Base-by-base conservation (phyloP, 768 basidiomycete genomes). In the Amanita exitialis region DNA sequence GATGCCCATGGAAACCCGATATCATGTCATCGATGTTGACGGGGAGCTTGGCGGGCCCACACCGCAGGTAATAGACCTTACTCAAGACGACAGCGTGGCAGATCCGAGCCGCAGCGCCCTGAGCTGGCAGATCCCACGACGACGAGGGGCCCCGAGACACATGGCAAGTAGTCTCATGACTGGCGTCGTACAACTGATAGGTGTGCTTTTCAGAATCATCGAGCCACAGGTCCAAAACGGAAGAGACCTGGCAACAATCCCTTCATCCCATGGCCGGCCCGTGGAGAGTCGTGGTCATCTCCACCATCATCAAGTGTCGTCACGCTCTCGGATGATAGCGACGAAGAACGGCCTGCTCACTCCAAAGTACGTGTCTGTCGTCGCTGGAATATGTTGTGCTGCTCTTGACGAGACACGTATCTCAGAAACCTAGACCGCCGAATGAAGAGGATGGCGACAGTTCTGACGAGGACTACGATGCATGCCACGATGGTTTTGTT, bases 11-110 rank as follows among this genome's bases (percentile, higher is more conserved):
- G 38, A 27, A 36, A 18, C 18, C n/a, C 18, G 35, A 10, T 27
- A 16, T 25, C 41, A 43, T 21, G 25, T 51, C 25, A 51, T 51
- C 15, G 49, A 51, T 27, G 49, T 51, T 3, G 49, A 51, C n/a
- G 20, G 18, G 37, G 13, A 15, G 13, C 12, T 4, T 18, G 18
- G 16, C 6, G 49, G 20, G 10, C 32, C 8, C 13, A 15, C 39
- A 30, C 28, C 41, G 2, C 39, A 32, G 25, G 35, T 23, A 13
- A 30, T 51, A 13, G 49, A 51, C 25, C 38, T 51, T 10, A 51
- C 49, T 7, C 16, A 28, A 42, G 49, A 51, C 7, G 39, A 42
- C n/a, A 41, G 43, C 13, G 37, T 9, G 20, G 32, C 32, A 13
- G 32, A 32, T 32, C 30, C 10, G 3, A 4, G 8, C 0, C 30